phyloP scores from a whole-genome alignment of 169 alveolate species.

The Toxoplasma gondii region DNA sequence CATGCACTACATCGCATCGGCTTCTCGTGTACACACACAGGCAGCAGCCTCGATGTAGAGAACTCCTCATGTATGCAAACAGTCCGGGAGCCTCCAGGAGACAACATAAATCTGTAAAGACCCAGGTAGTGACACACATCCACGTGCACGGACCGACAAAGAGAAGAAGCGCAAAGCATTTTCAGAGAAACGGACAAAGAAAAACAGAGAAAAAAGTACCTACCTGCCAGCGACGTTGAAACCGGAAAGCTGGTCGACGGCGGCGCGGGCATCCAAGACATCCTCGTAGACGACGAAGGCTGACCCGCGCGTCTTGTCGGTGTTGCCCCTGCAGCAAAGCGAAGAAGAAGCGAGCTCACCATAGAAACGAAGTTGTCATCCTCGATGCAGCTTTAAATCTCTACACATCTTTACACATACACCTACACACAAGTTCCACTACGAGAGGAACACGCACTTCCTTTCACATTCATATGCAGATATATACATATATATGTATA shows the following conservation, averaged over 20 bases:
- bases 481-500: too few species aligned
- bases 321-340: slow-evolving; percentile 43
- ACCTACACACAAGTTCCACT: background rate
- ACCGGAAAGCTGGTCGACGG: slow-evolving; percentile 98
- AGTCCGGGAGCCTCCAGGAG: too few species aligned
- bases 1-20: background rate
- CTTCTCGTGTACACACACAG: too few species aligned
- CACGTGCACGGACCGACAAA: too few species aligned
- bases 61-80: too few species aligned
- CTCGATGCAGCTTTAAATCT: background rate
- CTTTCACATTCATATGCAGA: too few species aligned
- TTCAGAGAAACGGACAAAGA: too few species aligned
- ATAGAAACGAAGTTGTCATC: background rate
- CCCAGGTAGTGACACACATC: too few species aligned
- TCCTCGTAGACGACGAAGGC: slow-evolving; percentile 96
- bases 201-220: background rate
- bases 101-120: too few species aligned
- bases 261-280: slow-evolving; percentile 96
- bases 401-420: background rate
- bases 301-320: slow-evolving; percentile 61
- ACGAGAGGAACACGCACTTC: too few species aligned
- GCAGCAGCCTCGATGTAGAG: too few species aligned
- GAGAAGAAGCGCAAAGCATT: too few species aligned
- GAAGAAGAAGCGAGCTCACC: background rate
- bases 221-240: slow-evolving; percentile 97